phyloP scores from a whole-genome alignment of 2,329 filamentous ascomycete genomes.

The Escovopsis sp. region DNA sequence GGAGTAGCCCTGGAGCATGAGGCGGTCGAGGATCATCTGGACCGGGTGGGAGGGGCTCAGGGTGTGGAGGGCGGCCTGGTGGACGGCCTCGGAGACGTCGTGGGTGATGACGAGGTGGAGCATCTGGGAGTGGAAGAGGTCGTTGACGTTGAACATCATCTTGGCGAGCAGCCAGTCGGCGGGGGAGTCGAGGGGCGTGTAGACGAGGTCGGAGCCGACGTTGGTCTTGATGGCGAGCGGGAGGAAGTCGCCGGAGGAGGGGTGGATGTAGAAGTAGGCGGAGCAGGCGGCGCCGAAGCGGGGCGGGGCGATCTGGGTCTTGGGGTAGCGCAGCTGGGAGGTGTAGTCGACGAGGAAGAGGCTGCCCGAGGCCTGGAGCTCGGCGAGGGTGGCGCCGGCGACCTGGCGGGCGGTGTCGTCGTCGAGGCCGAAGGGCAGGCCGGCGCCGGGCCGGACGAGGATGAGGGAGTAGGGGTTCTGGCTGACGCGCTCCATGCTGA shows the following conservation, averaged over 20 bases:
- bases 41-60: constrained; percentile 31
- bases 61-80: constrained; percentile 30
- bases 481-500: constrained; percentile 33
- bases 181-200: constrained; percentile 28
- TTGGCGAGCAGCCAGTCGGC: constrained; percentile 38
- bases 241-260: constrained; percentile 26
- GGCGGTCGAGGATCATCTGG: constrained; percentile 19
- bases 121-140: constrained; percentile 30
- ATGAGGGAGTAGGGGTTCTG: constrained; percentile 25
- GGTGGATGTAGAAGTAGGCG: constrained; percentile 32
- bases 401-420: constrained; percentile 15
- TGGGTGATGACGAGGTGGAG: constrained; percentile 30
- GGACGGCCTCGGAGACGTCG: constrained; percentile 26
- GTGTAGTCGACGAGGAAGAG: constrained; percentile 30
- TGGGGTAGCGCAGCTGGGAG: constrained; percentile 16
- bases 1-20: constrained; percentile 15
- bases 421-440: constrained; percentile 23
- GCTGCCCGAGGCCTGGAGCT: constrained; percentile 20
- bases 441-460: constrained; percentile 15
- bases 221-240: constrained; percentile 35
- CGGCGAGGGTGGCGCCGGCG: constrained; percentile 16
- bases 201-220: constrained; percentile 19
- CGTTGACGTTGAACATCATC: constrained; percentile 33
- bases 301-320: constrained; percentile 7
- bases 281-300: constrained; percentile 27